phyloP scores from a whole-genome alignment of 305 asterid species.

The Fraxinus angustifolia region DNA sequence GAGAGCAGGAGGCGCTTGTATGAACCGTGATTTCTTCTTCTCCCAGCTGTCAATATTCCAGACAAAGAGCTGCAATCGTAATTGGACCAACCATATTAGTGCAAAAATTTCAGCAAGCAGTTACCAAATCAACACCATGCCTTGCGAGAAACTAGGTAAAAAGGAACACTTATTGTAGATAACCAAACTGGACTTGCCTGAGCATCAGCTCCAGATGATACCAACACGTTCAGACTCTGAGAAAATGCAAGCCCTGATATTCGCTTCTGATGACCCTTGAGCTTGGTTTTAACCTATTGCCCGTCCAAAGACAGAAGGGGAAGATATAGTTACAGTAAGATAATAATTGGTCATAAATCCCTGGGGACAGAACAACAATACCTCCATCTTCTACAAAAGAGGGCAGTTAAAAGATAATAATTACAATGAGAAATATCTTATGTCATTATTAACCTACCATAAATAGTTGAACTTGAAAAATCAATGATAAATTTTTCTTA shows the following conservation, averaged over 20 bases:
- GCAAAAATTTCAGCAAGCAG: background rate
- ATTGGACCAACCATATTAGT: conserved; percentile 21
- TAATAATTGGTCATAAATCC: background rate
- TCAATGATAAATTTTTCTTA: background rate
- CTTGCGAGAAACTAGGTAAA: background rate
- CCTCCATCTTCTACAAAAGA: background rate
- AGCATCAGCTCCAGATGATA: conserved; percentile 97
- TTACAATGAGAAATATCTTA: background rate
- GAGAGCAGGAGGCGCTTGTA: conserved; percentile 79
- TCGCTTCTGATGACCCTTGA: conserved; percentile 94
- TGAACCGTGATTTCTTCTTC: conserved; percentile 76
- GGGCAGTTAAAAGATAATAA: background rate
- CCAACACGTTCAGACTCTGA: conserved; percentile 76
- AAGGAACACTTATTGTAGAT: background rate
- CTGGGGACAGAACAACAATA: background rate
- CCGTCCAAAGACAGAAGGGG: background rate
- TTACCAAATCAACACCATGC: background rate
- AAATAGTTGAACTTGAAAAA: background rate
- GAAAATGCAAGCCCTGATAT: conserved; percentile 97
- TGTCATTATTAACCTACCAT: background rate
- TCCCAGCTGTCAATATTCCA: conserved; percentile 99
- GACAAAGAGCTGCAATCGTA: conserved; percentile 56
- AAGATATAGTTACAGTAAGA: background rate
- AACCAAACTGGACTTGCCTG: conserved; percentile 51
- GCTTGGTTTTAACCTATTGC: conserved; percentile 81